Evolutionary conservation across 2,329 filamentous ascomycete genomes (phyloP).

Genomic region (Mariannaea elegans): DNA sequence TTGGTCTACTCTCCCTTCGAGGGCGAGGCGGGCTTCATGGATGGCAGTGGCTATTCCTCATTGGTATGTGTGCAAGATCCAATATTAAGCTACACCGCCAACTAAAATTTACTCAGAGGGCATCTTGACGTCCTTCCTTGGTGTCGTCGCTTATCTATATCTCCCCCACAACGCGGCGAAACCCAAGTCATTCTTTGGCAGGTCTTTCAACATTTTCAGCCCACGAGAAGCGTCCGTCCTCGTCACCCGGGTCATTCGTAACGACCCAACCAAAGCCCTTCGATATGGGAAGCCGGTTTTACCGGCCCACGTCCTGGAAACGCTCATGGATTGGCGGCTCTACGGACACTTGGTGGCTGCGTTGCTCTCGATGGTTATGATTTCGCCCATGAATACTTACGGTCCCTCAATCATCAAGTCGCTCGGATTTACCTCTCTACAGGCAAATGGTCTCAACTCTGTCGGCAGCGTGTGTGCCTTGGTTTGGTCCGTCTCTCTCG

Average conservation of each 20-base stretch:
- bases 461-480: slow-evolving; percentile 40
- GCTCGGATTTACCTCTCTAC: slow-evolving; percentile 36
- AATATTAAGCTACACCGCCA: rapidly evolving
- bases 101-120: slow-evolving; percentile 34
- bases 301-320: slow-evolving; percentile 36
- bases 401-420: slow-evolving; percentile 44
- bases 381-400: slow-evolving; percentile 43
- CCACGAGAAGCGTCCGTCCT: slow-evolving; percentile 38
- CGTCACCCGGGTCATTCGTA: slow-evolving; percentile 41
- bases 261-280: slow-evolving; percentile 41
- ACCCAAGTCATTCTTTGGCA: slow-evolving; percentile 39
- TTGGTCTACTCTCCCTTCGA: slow-evolving; percentile 39
- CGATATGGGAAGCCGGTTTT: slow-evolving; percentile 35
- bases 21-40: slow-evolving; percentile 36
- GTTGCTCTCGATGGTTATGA: slow-evolving; percentile 44
- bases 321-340: slow-evolving; percentile 40
- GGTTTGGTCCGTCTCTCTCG: slow-evolving; percentile 37
- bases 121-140: slow-evolving; percentile 36
- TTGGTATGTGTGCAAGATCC: slow-evolving; percentile 28
- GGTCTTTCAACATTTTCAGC: slow-evolving; percentile 36
- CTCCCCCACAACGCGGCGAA: slow-evolving; percentile 38
- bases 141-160: slow-evolving; percentile 38
- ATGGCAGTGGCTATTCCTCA: slow-evolving; percentile 45
- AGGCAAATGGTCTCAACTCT: slow-evolving; percentile 43
- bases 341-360: slow-evolving; percentile 41